phyloP scores from a whole-genome alignment of 805 yeast species.

The Ogataea thermomethanolica region DNA sequence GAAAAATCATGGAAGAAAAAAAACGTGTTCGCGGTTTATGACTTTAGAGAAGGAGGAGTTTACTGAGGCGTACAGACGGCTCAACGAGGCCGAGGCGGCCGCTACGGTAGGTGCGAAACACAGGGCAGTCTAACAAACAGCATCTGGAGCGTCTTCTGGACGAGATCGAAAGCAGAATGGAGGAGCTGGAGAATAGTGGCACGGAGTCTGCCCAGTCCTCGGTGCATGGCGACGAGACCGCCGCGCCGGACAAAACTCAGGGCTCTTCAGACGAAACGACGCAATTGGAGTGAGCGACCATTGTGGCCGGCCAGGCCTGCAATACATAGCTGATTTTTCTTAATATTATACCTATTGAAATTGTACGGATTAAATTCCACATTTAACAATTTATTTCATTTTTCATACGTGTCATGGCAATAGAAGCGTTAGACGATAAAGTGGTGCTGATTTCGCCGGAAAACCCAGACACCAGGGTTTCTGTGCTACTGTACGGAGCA shows the following conservation, averaged over 20 bases:
- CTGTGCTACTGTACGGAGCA: slow-evolving; percentile 83
- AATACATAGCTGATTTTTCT: too few relatives aligned
- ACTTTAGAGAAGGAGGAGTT: slow-evolving; percentile 31
- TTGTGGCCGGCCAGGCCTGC: too few relatives aligned
- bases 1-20: slow-evolving; percentile 13
- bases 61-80: slow-evolving; percentile 55
- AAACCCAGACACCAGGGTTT: slow-evolving; percentile 51
- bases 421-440: slow-evolving; percentile 61
- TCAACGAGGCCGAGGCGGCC: slow-evolving; percentile 67
- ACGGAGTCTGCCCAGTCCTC: not conserved
- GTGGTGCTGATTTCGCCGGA: slow-evolving; percentile 59
- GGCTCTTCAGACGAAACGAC: too few relatives aligned
- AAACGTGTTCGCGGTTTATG: slow-evolving; percentile 18
- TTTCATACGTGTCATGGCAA: slow-evolving; percentile 40
- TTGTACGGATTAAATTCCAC: not conserved
- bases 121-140: slow-evolving; percentile 16
- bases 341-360: too few relatives aligned
- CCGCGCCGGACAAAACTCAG: too few relatives aligned
- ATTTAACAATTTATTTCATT: slow-evolving; percentile 3
- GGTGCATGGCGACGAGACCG: too few relatives aligned
- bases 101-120: slow-evolving; percentile 40
- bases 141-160: slow-evolving; percentile 64
- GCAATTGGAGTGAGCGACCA: too few relatives aligned
- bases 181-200: slow-evolving; percentile 20
- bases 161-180: slow-evolving; percentile 61